Evolutionary conservation across 2,329 filamentous ascomycete genomes (phyloP), one percentile per base, ranked within the genome.

Genomic region (Epicoccum nigrum): DNA sequence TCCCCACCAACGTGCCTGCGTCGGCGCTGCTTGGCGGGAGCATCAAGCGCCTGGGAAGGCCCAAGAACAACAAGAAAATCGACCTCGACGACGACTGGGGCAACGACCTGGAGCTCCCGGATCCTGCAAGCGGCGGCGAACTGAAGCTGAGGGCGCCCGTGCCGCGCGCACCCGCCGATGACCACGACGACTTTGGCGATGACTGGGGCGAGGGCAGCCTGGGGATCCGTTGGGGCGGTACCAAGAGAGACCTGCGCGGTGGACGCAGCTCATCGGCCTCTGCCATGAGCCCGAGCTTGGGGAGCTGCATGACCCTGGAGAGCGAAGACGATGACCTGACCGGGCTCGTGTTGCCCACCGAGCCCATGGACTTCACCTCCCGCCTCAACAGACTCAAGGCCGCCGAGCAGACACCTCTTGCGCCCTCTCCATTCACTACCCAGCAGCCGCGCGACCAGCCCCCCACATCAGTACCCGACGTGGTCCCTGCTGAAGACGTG

Each of bases 151-250:
- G 79, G 65, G 30, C 66, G 40, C 72, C 60, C 21, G 53, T 82
- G 81, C 56, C 76, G 77, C 42, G 73, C 79, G 53, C 68, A 41
- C 69, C 68, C 12, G 64, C 67, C 21, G 75, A 79, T 33, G 72
- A 77, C 43, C 90, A 96, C 44, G 92, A 96, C 56, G 92, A 96
- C 55, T 86, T 96, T 28, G 45, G 45, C 62, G 92, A 89, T 54
- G 86, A 97, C 68, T 96, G 93, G 89, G 90, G 89, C 44, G 94
- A 97, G 74, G 92, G 92, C 47, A 97, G 92, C 70, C 80, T 97
- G 52, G 92, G 93, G 31, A 96, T 93, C 35, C 85, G 93, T 50
- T 93, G 92, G 74, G 92, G 89, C 31, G 93, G 93, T 35, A 96
- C 91, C 12, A 83, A 86, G 59, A 86, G 90, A 63, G 90, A 93